Evolutionary conservation across 116 monocot genomes (phyloP).

Genomic region (Phalaenopsis hybrid): DNA sequence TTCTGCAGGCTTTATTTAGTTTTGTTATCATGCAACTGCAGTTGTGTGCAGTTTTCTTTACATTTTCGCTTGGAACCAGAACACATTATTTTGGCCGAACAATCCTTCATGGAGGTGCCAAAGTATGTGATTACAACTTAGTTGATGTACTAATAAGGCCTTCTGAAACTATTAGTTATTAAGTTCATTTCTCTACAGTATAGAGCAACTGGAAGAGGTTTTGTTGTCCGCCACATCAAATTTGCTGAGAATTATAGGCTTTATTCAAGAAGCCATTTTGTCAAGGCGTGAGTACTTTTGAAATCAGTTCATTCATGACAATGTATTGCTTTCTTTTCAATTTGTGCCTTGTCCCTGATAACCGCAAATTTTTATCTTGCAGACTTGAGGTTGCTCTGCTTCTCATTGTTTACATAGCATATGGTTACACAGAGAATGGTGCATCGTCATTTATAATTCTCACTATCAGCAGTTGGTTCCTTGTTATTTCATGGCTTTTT

Average conservation of each 20-base stretch:
- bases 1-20: constrained; percentile 80
- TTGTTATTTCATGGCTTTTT: constrained; percentile 94
- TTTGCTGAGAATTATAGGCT: constrained; percentile 95
- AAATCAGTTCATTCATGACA: background rate
- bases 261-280: constrained; percentile 93
- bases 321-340: background rate
- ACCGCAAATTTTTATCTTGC: constrained; percentile 12
- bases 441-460: constrained; percentile 69
- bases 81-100: constrained; percentile 97
- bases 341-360: background rate
- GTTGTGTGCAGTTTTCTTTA: constrained; percentile 81
- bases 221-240: constrained; percentile 88
- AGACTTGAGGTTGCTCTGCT: constrained; percentile 88
- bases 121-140: constrained; percentile 28
- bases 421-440: constrained; percentile 72
- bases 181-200: constrained; percentile 44
- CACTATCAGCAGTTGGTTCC: constrained; percentile 90
- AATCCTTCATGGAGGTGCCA: constrained; percentile 96
- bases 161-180: background rate
- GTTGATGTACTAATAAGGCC: background rate
- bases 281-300: constrained; percentile 68
- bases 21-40: constrained; percentile 94
- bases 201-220: constrained; percentile 93
- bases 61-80: constrained; percentile 93
- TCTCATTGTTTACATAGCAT: constrained; percentile 84